Conservation (phyloP, 352 stramenopile genomes). For the Saprolegnia parasitica region DNA sequence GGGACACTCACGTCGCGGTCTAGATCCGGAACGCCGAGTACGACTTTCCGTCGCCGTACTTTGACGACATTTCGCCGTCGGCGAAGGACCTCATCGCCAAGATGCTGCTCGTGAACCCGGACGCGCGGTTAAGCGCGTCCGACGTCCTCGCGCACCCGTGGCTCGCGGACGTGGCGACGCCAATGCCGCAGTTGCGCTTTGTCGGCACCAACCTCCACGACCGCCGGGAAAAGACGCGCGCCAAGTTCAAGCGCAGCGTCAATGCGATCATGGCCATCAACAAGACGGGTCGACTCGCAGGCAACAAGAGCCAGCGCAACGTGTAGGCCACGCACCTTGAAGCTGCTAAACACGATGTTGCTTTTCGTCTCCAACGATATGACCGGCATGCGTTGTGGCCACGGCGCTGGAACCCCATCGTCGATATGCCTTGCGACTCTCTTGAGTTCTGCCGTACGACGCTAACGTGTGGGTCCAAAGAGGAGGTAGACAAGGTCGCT, state of each 20-base stretch:
- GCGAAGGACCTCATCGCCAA: conserved; percentile 92
- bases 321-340: not conserved
- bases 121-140: conserved; percentile 63
- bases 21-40: conserved; percentile 79
- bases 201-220: conserved; percentile 81
- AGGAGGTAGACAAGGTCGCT: too few species aligned
- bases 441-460: too few species aligned
- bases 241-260: conserved; percentile 65
- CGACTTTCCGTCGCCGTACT: conserved; percentile 91
- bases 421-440: too few species aligned
- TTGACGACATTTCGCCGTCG: conserved; percentile 80
- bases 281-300: conserved; percentile 43
- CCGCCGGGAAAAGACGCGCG: conserved; percentile 46
- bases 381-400: too few species aligned
- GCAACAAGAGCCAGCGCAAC: conserved; percentile 20
- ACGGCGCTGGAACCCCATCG: too few species aligned
- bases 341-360: too few species aligned
- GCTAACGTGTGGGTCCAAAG: too few species aligned
- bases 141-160: conserved; percentile 63
- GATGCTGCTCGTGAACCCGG: conserved; percentile 89
- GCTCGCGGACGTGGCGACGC: conserved; percentile 65
- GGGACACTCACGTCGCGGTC: not conserved
- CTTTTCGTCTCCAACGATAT: too few species aligned
- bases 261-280: conserved; percentile 70
- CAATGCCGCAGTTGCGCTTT: conserved; percentile 37